Evolutionary conservation across 164 flowering plant genomes (phyloP), one percentile per base, ranked within the genome.

Genomic region (Warburgia ugandensis): DNA sequence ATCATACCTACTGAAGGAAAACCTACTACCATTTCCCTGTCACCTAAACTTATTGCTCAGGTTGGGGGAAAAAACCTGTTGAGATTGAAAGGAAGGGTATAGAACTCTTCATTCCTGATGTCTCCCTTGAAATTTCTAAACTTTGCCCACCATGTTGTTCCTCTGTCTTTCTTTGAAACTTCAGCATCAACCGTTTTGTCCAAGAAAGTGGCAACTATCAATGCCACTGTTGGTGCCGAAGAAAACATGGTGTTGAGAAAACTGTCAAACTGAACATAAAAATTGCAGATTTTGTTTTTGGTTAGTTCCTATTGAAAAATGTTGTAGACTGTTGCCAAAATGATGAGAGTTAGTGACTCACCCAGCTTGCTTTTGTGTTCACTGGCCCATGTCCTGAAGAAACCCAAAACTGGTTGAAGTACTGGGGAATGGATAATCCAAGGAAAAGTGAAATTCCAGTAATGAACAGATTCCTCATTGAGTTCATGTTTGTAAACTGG

Each of bases 111-210:
- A 46, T 87, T 91, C 48, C 98, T 68, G 60, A 76, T 91, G 48
- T 91, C 98, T 37, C 98, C 96, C 68, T 82, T 65, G 49, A 85
- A 92, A 12, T 88, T 77, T 65, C 98, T 70, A 68, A 92, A 88
- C 77, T 83, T 92, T 14, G 69, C 95, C 98, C 98, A 92, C 98
- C 98, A 92, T 25, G 95, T 95, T 97, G 86, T 94, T 3, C 99
- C 97, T 19, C 95, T 58, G 36, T 89, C 99, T 56, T 77, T 81
- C 76, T 86, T 86, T 12, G 90, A 83, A 62, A 75, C 78, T 54
- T 86, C 88, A 23, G 83, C 96, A 6, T 89, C 97, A 41, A 94
- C 30, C 25, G 96, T 89, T 75, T 86, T 94, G 75, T 94, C 99
- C 1, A 94, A 77, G 45, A 89, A 70, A 44, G 86, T 88, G 0